These are phyloP conservation scores for Euphrasia arctica DNA, from an alignment of 305 asterid genomes.

Conservation along the genomic window DNA sequence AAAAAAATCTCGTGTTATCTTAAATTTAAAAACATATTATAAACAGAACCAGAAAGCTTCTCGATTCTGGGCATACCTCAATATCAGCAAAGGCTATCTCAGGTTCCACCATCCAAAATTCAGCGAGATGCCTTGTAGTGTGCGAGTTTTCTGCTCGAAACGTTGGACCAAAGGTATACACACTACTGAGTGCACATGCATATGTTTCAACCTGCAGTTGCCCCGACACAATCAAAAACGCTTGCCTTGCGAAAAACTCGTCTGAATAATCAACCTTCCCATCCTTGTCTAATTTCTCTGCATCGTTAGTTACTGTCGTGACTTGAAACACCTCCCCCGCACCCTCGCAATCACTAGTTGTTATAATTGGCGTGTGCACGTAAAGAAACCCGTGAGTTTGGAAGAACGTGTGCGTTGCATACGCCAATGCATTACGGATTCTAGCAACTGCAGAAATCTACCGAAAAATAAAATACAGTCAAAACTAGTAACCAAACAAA, in stretches of 20 bases:
- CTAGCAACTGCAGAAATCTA: conserved; percentile 93
- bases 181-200: conserved; percentile 88
- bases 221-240: conserved; percentile 93
- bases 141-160: conserved; percentile 94
- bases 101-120: conserved; percentile 99
- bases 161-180: conserved; percentile 95
- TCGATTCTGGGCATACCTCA: conserved; percentile 31
- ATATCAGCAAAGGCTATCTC: conserved; percentile 94
- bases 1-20: conserved; percentile 26
- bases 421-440: conserved; percentile 81
- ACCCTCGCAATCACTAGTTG: conserved; percentile 99
- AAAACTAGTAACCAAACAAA: neutral
- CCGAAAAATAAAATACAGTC: neutral
- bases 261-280: conserved; percentile 73
- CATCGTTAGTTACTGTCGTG: conserved; percentile 63
- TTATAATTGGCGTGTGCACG: conserved; percentile 88
- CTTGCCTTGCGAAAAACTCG: conserved; percentile 87
- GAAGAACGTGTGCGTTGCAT: conserved; percentile 94
- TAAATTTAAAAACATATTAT: neutral
- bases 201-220: conserved; percentile 96
- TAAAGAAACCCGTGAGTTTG: conserved; percentile 81
- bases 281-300: conserved; percentile 74
- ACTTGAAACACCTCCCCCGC: conserved; percentile 99
- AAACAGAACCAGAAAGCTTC: neutral
- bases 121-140: conserved; percentile 89